Conservation (phyloP, 1,284 basidiomycete species). For the Tilletia walkeri region DNA sequence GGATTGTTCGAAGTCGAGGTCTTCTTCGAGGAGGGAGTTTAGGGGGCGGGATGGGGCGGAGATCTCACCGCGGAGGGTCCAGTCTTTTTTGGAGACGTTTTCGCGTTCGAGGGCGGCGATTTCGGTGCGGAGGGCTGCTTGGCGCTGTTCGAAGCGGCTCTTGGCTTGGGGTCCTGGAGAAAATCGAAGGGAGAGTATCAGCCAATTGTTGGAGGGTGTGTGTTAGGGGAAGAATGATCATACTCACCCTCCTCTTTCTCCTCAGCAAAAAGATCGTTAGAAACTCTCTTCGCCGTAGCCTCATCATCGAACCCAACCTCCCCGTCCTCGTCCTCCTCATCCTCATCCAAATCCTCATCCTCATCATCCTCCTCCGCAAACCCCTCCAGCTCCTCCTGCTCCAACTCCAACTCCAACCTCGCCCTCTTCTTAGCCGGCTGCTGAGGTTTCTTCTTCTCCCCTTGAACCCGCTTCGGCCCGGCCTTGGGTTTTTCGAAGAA, state of each 20-base stretch:
- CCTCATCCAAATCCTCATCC: constrained; percentile 40
- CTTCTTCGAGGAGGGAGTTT: constrained; percentile 88
- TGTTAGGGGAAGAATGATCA: neutral
- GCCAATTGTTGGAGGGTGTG: neutral
- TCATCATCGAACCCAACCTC: constrained; percentile 46
- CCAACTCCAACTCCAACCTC: constrained; percentile 27
- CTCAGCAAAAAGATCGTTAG: constrained; percentile 62
- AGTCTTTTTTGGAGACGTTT: constrained; percentile 69
- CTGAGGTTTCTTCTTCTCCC: too few relatives aligned
- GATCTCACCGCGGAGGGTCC: constrained; percentile 91
- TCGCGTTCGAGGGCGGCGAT: constrained; percentile 62
- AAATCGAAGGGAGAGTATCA: constrained; percentile 33
- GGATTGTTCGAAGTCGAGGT: constrained; percentile 87
- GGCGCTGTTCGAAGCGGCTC: constrained; percentile 57
- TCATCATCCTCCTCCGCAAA: constrained; percentile 35
- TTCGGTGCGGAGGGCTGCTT: constrained; percentile 60
- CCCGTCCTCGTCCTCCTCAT: constrained; percentile 42
- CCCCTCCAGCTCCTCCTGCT: constrained; percentile 38
- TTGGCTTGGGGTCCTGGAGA: constrained; percentile 57
- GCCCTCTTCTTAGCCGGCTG: too few relatives aligned
- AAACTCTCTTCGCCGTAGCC: constrained; percentile 59
- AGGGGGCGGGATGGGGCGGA: constrained; percentile 76
- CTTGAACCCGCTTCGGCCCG: too few relatives aligned
- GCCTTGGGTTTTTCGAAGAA: constrained; percentile 65
- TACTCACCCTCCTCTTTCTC: constrained; percentile 49